Evolutionary conservation across 129 eudicot species (phyloP).

Genomic region (Pittosporum tobira): DNA sequence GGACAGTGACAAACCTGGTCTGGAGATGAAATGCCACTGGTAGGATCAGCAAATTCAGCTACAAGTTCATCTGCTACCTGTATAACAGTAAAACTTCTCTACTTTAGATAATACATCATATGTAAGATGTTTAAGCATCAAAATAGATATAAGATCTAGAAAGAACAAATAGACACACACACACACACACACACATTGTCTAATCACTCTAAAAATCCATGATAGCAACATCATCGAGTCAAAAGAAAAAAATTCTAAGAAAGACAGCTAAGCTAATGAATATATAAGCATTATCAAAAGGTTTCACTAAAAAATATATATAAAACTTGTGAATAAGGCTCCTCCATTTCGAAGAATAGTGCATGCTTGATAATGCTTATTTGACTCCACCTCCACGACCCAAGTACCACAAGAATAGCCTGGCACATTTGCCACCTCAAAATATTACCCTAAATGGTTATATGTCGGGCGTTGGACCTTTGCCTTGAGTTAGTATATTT

Average conservation of each 20-base stretch:
- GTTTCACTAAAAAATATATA: too few relatives aligned
- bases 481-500: background rate
- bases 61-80: constrained; percentile 94
- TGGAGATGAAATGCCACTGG: constrained; percentile 33
- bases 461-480: background rate
- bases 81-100: background rate
- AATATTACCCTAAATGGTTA: background rate
- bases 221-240: too few relatives aligned
- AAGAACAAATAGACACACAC: too few relatives aligned
- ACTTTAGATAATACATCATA: background rate
- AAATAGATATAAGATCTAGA: background rate
- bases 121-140: background rate
- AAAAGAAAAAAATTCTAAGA: background rate
- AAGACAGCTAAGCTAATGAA: background rate
- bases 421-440: background rate
- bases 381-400: background rate
- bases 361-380: too few relatives aligned
- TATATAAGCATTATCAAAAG: too few relatives aligned
- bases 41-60: constrained; percentile 58
- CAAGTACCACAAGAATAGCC: background rate
- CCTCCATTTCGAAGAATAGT: too few relatives aligned
- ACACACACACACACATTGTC: too few relatives aligned
- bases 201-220: too few relatives aligned
- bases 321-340: too few relatives aligned
- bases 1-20: constrained; percentile 28